Evolutionary conservation across 768 basidiomycete species (phyloP), one percentile per base, ranked within the genome.

Genomic region (Lyophyllum atratum): DNA sequence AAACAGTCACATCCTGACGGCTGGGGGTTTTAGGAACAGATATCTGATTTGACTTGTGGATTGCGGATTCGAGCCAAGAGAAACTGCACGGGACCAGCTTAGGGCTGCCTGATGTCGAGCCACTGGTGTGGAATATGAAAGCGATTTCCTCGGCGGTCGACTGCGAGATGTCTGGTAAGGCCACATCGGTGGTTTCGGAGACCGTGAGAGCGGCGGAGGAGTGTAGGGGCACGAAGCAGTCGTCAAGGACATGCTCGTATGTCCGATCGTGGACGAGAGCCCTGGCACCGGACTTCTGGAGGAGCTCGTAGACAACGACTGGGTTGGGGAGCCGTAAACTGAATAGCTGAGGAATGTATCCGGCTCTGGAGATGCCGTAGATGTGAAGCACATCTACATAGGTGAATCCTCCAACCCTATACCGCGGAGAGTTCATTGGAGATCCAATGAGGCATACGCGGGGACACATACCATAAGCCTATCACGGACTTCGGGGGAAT

Each of bases 121-220:
- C 86, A 58, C 83, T 85, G 2, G 86, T 86, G 64, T 87, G 86
- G 73, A 86, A 88, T 44, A 86, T 75, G 72, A 87, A 82, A 10
- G 68, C 73, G 40, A 71, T 66, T 19, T 72, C 74, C 19, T 70
- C 67, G 50, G 61, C 56, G 44, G 64, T 49, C 53, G 61, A 54
- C 57, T 59, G 19, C 49, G 72, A 71, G 25, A 83, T 59, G 8
- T 71, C 64, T 40, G 81, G 82, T 14, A 86, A 68, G 28, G 72
- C 55, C 3, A 68, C 66, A 39, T 64, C 62, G 24, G 70, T 65
- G 31, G 64, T 52, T 24, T 69, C 61, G 53, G 68, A 74, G 33
- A 72, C 67, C 31, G 67, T 59, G 54, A 62, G 60, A 43, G 68
- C 63, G 26, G 49, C n/a, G 39, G 74, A 71, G 40, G 71, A 64